phyloP scores from a whole-genome alignment of 2,329 filamentous ascomycete genomes.

The Sarocladiaceae sp. region DNA sequence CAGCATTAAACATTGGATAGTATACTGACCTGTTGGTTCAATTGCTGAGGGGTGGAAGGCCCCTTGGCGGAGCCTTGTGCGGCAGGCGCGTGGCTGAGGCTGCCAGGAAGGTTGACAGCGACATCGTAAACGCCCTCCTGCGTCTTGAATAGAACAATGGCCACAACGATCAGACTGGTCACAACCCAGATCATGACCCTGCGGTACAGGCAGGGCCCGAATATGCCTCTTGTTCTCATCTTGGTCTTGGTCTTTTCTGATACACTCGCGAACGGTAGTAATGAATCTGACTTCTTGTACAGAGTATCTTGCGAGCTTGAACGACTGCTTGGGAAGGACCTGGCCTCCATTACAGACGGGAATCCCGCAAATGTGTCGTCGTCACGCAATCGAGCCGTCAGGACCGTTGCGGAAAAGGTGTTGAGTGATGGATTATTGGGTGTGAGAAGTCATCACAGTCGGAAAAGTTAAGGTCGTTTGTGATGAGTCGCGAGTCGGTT shows the following conservation, averaged over 20 bases:
- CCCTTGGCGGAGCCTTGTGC: slow-evolving; percentile 9
- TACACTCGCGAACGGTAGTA: slow-evolving; percentile 28
- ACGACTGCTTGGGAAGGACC: slow-evolving; percentile 28
- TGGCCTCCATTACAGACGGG: slow-evolving; percentile 20
- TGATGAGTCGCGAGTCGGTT: neutral
- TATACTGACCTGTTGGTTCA: slow-evolving; percentile 7
- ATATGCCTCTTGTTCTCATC: slow-evolving; percentile 38
- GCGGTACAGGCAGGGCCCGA: slow-evolving; percentile 50
- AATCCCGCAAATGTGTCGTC: neutral
- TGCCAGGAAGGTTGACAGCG: slow-evolving; percentile 8
- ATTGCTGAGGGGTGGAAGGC: slow-evolving; percentile 8
- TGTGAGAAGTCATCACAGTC: slow-evolving; percentile 5
- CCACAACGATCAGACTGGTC: slow-evolving; percentile 36
- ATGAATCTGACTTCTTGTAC: slow-evolving; percentile 25
- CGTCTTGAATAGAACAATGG: slow-evolving; percentile 34
- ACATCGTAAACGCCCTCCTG: slow-evolving; percentile 21
- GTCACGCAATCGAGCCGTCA: neutral
- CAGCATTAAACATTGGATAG: neutral
- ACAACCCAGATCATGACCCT: slow-evolving; percentile 47
- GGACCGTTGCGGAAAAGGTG: neutral
- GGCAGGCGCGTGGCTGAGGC: slow-evolving; percentile 1
- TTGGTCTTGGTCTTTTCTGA: slow-evolving; percentile 33
- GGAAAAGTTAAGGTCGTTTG: neutral
- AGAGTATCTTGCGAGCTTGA: slow-evolving; percentile 26
- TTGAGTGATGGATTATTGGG: neutral